These are phyloP conservation scores for Kwoniella dendrophila DNA, from an alignment of 768 basidiomycete species.

Conservation along the genomic window DNA sequence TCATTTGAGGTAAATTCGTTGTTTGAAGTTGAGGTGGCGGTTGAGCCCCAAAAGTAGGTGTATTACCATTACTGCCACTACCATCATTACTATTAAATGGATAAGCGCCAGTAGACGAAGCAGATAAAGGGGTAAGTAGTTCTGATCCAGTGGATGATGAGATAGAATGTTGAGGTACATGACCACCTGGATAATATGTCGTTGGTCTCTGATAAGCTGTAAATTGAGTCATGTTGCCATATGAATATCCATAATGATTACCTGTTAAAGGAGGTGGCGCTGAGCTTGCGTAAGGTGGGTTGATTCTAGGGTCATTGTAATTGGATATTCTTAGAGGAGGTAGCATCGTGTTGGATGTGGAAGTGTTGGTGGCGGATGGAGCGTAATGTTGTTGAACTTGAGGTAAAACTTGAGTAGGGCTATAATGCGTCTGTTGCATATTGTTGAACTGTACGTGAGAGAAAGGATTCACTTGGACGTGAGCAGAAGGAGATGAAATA, in stretches of 20 bases:
- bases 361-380: not conserved
- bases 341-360: conserved; percentile 13
- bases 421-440: conserved; percentile 15
- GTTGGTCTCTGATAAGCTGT: not conserved
- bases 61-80: not conserved
- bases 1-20: no score
- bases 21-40: not conserved
- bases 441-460: not conserved
- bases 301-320: conserved; percentile 4
- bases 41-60: conserved; percentile 1
- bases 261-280: not conserved
- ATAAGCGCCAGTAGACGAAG: conserved; percentile 5
- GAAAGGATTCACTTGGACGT: not conserved
- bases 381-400: conserved; percentile 8
- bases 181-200: not conserved
- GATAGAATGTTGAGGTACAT: conserved; percentile 8
- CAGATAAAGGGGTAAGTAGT: conserved; percentile 19
- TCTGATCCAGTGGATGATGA: conserved; percentile 19
- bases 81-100: not conserved
- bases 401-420: conserved; percentile 10
- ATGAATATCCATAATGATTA: conserved; percentile 15
- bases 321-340: conserved; percentile 13
- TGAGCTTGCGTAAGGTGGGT: conserved; percentile 8
- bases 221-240: not conserved
- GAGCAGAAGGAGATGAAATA: conserved; percentile 10